Evolutionary conservation across 2,329 filamentous ascomycete species (phyloP), one percentile per base, ranked within the genome.

Genomic region (Xylariaceae sp.): DNA sequence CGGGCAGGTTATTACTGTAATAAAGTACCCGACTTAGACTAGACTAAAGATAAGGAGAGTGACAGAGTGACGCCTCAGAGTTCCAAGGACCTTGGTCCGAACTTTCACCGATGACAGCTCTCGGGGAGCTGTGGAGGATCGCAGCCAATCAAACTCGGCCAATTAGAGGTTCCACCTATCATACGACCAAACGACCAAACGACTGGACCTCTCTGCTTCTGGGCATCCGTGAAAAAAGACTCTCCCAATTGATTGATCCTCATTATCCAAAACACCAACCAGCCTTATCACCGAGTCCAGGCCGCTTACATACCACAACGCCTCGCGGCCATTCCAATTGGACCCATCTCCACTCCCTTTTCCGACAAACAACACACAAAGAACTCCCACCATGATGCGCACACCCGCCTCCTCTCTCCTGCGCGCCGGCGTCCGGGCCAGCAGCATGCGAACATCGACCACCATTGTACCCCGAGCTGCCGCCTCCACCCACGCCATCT

Each of bases 401-500:
- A 79, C 80, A 69, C 75, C 78, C 65, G 77, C 79, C 67, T 77
- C 81, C 65, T 78, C 78, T 67, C 73, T 82, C 72, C 76, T 84
- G 76, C 82, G 82, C 76, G 74, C 75, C 67, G 70, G 73, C 63
- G 62, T 71, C 65, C 70, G 74, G 54, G 76, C 77, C 65, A 71
- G 71, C 70, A 69, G 70, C 69, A 71, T 74, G 66, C 62, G 71
- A 57, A 70, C 56, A 4, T 53, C 69, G 51, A 68, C 69, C 19
- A 66, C 73, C 57, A 75, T 79, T 71, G 74, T 79, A 69, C 76
- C 77, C 70, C 75, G 78, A 63, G 78, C 79, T 67, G 80, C 80
- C 73, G 80, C 85, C 71, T 86, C 89, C 70, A 90, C 90, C 69
- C 92, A 96, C 78, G 93, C 94, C 75, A 96, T 99, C 80, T 96